Conservation (phyloP, 2,329 filamentous ascomycete genomes). For the Aspergillus nomiae region DNA sequence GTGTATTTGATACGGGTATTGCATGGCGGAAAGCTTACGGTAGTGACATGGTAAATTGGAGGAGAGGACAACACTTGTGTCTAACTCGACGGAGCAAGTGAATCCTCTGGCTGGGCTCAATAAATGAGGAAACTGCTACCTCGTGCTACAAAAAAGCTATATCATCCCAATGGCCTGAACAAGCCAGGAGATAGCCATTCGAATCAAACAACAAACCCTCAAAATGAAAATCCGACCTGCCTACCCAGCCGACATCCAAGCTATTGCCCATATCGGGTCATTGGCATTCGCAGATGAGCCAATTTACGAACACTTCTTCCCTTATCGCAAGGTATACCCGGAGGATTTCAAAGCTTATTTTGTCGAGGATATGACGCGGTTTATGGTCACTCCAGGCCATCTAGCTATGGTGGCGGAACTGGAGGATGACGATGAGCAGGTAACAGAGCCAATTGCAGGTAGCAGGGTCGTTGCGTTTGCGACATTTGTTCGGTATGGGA, state of each 20-base stretch:
- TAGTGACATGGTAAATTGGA: background rate
- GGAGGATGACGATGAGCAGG: no score
- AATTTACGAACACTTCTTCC: no score
- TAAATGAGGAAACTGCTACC: background rate
- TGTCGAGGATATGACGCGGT: background rate
- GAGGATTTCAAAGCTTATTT: background rate
- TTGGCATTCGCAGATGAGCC: background rate
- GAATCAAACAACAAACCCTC: no score
- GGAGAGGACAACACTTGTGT: background rate
- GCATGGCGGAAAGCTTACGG: no score
- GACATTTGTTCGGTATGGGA: no score
- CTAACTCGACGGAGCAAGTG: background rate
- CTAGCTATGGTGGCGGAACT: no score
- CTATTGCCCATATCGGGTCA: background rate
- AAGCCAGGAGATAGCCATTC: background rate
- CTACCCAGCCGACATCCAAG: background rate
- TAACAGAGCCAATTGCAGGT: no score
- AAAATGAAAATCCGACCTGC: no score
- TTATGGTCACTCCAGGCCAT: background rate
- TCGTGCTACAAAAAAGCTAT: background rate
- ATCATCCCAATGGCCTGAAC: background rate
- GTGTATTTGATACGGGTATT: background rate
- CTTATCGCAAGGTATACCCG: no score
- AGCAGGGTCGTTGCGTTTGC: no score
- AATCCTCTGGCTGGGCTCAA: background rate